phyloP scores from a whole-genome alignment of 805 yeast species.

The Lipomyces mesembrius region DNA sequence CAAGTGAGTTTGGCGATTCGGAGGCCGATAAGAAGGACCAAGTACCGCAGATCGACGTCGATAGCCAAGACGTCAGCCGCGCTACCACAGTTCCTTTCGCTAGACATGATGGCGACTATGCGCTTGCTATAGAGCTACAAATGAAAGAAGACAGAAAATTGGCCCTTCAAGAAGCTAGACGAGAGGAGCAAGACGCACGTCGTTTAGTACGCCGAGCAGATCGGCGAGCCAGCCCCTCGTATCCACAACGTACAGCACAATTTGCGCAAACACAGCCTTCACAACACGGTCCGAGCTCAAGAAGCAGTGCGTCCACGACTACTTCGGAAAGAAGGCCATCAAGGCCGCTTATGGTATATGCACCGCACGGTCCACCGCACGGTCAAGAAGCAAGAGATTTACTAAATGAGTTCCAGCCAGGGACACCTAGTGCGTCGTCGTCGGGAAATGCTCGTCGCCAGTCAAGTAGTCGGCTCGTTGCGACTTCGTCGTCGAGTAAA shows the following conservation, averaged over 20 bases:
- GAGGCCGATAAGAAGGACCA: slow-evolving; percentile 15
- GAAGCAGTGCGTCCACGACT: neutral
- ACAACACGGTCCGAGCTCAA: neutral
- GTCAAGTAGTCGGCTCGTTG: neutral
- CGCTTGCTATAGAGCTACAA: slow-evolving; percentile 45
- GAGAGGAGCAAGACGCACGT: slow-evolving; percentile 14
- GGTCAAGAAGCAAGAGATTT: slow-evolving; percentile 21
- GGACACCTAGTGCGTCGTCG: slow-evolving; percentile 11
- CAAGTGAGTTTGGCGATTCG: slow-evolving; percentile 40
- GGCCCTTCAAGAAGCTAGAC: slow-evolving; percentile 38
- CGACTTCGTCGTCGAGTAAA: slow-evolving; percentile 5
- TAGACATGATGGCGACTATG: slow-evolving; percentile 39
- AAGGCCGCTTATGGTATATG: slow-evolving; percentile 4
- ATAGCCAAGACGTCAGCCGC: neutral
- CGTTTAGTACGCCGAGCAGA: slow-evolving; percentile 15
- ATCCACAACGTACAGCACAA: neutral
- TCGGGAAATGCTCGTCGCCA: neutral
- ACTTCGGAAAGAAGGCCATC: neutral
- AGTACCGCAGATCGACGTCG: neutral
- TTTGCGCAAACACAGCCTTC: neutral
- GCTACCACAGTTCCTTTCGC: neutral
- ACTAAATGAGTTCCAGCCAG: slow-evolving; percentile 23
- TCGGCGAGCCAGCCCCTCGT: neutral
- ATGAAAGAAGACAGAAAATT: slow-evolving; percentile 41
- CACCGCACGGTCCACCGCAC: slow-evolving; percentile 20